These are phyloP conservation scores for Prunus davidiana DNA, from an alignment of 306 rosid species.

Conservation along the genomic window DNA sequence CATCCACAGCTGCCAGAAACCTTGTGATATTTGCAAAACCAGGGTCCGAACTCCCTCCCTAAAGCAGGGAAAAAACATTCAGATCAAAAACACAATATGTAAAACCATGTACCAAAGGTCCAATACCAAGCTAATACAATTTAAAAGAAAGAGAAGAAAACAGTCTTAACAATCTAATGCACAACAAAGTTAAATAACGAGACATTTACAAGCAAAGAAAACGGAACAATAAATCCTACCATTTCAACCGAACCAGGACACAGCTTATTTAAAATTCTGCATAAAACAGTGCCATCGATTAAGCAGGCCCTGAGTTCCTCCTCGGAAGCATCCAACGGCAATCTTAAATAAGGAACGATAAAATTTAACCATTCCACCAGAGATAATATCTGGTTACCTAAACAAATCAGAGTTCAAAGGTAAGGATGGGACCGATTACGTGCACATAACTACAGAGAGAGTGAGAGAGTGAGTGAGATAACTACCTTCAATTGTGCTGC, in stretches of 20 bases:
- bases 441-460: constrained; percentile 10
- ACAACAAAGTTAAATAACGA: not conserved
- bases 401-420: constrained; percentile 21
- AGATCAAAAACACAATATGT: constrained; percentile 9
- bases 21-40: constrained; percentile 38
- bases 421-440: constrained; percentile 1
- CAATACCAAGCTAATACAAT: constrained; percentile 13
- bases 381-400: constrained; percentile 50
- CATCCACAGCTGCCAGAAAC: constrained; percentile 75
- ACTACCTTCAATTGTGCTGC: constrained; percentile 43
- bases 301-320: constrained; percentile 70
- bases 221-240: constrained; percentile 27
- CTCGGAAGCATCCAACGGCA: constrained; percentile 69
- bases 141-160: not conserved
- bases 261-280: constrained; percentile 67
- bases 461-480: not conserved
- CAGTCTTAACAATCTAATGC: not conserved
- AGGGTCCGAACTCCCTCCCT: constrained; percentile 56
- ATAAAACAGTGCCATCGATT: constrained; percentile 74
- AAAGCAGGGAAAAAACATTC: constrained; percentile 18
- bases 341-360: constrained; percentile 64
- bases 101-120: not conserved
- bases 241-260: constrained; percentile 64
- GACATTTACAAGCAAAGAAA: constrained; percentile 14
- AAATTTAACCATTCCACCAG: constrained; percentile 78